phyloP scores from a whole-genome alignment of 2,329 filamentous ascomycete species.

The Colletotrichum agaves region DNA sequence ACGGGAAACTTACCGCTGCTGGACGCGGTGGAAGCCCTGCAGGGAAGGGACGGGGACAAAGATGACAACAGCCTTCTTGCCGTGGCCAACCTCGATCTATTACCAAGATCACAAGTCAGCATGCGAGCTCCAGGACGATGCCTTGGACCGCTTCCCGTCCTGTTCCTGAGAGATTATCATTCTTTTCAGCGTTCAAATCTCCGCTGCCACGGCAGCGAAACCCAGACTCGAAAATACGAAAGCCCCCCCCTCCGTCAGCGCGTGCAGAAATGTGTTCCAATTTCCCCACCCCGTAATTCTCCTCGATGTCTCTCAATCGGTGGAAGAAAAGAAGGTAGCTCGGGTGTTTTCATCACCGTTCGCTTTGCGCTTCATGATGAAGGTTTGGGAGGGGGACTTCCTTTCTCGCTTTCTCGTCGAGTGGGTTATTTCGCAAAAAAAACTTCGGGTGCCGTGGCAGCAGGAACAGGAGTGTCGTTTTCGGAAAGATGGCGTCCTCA shows the following conservation, averaged over 20 bases:
- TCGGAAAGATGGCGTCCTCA: conserved; percentile 5
- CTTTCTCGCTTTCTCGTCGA: neutral
- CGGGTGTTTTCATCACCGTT: neutral
- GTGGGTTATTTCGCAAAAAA: neutral
- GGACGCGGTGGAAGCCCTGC: conserved; percentile 98
- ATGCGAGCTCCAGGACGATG: conserved; percentile 78
- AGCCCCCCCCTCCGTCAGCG: neutral
- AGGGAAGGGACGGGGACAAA: conserved; percentile 99
- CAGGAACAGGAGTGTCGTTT: conserved; percentile 32
- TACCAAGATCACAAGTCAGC: conserved; percentile 74
- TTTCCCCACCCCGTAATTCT: neutral
- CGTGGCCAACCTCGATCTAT: conserved; percentile 99
- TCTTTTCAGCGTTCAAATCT: conserved; percentile 41
- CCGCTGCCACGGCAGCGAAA: conserved; percentile 34
- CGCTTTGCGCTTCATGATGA: too few relatives aligned
- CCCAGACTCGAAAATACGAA: neutral
- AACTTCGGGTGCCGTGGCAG: conserved; percentile 15
- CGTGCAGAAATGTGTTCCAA: neutral
- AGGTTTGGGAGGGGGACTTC: neutral
- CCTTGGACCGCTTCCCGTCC: conserved; percentile 82
- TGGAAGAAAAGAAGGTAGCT: neutral
- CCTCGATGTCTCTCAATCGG: conserved; percentile 33
- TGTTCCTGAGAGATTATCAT: conserved; percentile 60
- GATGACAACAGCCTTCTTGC: conserved; percentile 99
- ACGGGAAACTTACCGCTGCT: conserved; percentile 97